Conservation (phyloP, 257 asterid genomes). For the Lavandula angustifolia region DNA sequence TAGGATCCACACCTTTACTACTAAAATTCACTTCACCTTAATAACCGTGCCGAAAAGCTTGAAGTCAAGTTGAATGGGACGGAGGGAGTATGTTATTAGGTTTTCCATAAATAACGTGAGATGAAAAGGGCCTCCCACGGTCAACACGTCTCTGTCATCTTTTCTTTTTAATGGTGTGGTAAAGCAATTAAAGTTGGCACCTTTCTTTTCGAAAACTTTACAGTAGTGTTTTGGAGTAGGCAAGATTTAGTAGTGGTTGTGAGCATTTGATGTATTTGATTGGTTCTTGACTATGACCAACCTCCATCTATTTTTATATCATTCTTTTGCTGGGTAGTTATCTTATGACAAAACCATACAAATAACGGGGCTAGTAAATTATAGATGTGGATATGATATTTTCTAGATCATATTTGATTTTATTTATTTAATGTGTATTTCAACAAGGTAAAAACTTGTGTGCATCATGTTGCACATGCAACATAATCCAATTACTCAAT, state of each 20-base stretch:
- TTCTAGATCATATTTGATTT: too few relatives aligned
- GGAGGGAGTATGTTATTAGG: too few relatives aligned
- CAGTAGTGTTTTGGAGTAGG: conserved; percentile 26
- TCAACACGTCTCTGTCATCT: conserved; percentile 5
- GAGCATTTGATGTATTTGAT: conserved; percentile 18
- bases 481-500: too few relatives aligned
- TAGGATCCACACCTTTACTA: too few relatives aligned
- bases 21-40: too few relatives aligned
- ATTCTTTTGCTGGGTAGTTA: not conserved
- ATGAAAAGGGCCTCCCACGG: not conserved
- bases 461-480: too few relatives aligned
- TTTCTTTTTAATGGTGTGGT: not conserved
- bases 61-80: too few relatives aligned
- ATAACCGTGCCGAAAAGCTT: too few relatives aligned
- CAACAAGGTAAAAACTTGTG: too few relatives aligned
- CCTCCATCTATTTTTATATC: conserved; percentile 1
- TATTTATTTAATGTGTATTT: too few relatives aligned
- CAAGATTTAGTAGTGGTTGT: not conserved
- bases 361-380: too few relatives aligned
- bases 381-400: too few relatives aligned
- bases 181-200: conserved; percentile 21
- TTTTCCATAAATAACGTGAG: not conserved
- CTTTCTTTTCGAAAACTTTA: conserved; percentile 28
- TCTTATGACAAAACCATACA: not conserved
- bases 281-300: conserved; percentile 3